Percentiles rank a stretch among this genome's conserved stretches.
Evolutionary conservation across 345 rosid species (phyloP).

Genomic region (Moricandia arvensis): DNA sequence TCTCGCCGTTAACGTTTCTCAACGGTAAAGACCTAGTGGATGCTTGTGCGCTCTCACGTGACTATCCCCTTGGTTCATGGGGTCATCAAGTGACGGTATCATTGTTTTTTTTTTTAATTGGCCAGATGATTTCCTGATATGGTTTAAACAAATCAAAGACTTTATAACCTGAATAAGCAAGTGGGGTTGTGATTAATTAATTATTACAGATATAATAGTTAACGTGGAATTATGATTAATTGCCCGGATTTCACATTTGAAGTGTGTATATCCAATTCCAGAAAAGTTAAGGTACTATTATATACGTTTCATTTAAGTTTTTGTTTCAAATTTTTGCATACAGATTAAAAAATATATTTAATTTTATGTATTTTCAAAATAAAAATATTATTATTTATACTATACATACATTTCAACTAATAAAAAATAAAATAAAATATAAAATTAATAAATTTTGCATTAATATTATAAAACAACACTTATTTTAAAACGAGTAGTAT

Average conservation of each 20-base stretch:
- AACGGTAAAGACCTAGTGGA: slow-evolving; percentile 32
- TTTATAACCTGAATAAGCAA: not conserved
- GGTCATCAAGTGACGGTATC: not conserved
- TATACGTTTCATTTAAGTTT: too few species aligned
- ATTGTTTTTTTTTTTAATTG: too few species aligned
- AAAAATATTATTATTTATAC: too few species aligned
- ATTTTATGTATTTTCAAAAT: too few species aligned
- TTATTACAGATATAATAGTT: not conserved
- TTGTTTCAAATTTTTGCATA: too few species aligned
- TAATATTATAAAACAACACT: too few species aligned
- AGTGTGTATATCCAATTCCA: not conserved
- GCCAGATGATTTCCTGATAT: not conserved
- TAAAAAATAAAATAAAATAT: too few species aligned
- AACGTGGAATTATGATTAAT: not conserved
- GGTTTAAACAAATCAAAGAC: not conserved
- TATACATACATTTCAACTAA: too few species aligned
- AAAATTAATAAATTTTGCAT: too few species aligned
- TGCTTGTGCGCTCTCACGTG: slow-evolving; percentile 32
- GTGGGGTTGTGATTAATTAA: not conserved
- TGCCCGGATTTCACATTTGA: not conserved
- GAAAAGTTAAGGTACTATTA: not conserved
- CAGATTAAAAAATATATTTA: too few species aligned
- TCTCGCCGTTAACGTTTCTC: slow-evolving; percentile 14
- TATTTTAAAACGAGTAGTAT: too few species aligned
- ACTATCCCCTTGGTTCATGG: slow-evolving; percentile 18